Evolutionary conservation across 2,329 filamentous ascomycete species (phyloP).

Genomic region (Beauveria varroae): DNA sequence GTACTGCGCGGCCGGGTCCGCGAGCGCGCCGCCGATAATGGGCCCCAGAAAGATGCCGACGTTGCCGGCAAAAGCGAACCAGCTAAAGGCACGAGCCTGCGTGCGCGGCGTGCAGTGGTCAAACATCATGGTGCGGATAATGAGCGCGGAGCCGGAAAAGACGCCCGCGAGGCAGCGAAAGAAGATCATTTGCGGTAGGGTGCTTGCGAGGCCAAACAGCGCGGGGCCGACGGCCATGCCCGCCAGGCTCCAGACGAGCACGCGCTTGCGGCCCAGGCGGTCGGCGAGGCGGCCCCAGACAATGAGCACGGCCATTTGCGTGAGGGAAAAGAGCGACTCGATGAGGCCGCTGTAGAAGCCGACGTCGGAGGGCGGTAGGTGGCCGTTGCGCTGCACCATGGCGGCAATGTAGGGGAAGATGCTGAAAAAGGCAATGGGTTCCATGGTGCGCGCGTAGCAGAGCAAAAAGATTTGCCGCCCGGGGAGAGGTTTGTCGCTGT

Average conservation of each 20-base stretch:
- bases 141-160: conserved; percentile 67
- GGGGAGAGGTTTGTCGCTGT: conserved; percentile 41
- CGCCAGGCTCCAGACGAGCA: conserved; percentile 58
- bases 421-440: conserved; percentile 75
- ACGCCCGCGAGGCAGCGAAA: conserved; percentile 64
- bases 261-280: conserved; percentile 62
- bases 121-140: conserved; percentile 68
- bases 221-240: conserved; percentile 55
- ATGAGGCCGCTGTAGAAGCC: conserved; percentile 77
- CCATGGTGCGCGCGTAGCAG: conserved; percentile 64
- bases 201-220: conserved; percentile 60
- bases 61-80: conserved; percentile 69
- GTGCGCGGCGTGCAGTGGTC: conserved; percentile 64
- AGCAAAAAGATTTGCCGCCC: conserved; percentile 61
- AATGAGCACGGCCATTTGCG: conserved; percentile 73
- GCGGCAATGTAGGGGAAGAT: conserved; percentile 75
- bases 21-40: conserved; percentile 59
- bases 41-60: conserved; percentile 68
- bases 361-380: conserved; percentile 55
- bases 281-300: conserved; percentile 60
- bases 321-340: conserved; percentile 64
- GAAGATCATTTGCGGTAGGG: conserved; percentile 67
- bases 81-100: conserved; percentile 66
- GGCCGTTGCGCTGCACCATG: conserved; percentile 64
- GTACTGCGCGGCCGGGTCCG: conserved; percentile 59